Base-by-base conservation (phyloP, 2,329 filamentous ascomycete species). In the Alternaria viburni region DNA sequence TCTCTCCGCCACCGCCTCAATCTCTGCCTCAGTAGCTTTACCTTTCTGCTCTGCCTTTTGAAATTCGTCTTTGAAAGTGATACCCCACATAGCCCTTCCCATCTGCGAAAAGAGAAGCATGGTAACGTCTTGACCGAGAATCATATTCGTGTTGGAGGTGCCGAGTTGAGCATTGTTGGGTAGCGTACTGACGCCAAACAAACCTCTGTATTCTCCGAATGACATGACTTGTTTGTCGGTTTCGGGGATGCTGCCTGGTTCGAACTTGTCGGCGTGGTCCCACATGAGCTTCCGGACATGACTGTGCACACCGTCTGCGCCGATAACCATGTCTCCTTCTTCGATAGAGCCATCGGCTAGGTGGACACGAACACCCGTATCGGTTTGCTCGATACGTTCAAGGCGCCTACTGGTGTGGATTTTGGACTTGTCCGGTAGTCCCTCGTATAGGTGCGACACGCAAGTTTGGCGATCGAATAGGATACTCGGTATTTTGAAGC, bases 61-160 rank as follows among this genome's bases (percentile, higher is more conserved):
- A 15, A 51, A 52, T 32, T 59, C 61, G 45, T 65, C 62, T 23
- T 62, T 65, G 56, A 61, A 69, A 7, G 65, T 56, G 12, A 68
- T 15, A 9, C 57, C 64, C 68, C 68, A 69, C 17, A 64, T 61
- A 2, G 50, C 58, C 4, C 55, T 36, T 4, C 60, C 68, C 9
- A 56, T 56, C 69, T 13, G 74, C 76, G 68, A 77, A 44, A 70
- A 70, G 2, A 68, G 43, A 7, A 70, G 79, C n/a, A 70, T 69
- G 1, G 74, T 74, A 6, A 76, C 71, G 9, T 71, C 68, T 0
- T 67, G 54, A 1, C 70, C 71, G 13, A 54, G 45, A 47, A 71
- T 67, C 26, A 74, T 50, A 21, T 74, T 66, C 0, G 58, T 28
- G 72, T 70, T 57, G 68, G 78, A 57, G 68, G 62, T 58, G 60